Evolutionary conservation across 306 rosid species (phyloP).

Genomic region (Leucaena leucocephala): DNA sequence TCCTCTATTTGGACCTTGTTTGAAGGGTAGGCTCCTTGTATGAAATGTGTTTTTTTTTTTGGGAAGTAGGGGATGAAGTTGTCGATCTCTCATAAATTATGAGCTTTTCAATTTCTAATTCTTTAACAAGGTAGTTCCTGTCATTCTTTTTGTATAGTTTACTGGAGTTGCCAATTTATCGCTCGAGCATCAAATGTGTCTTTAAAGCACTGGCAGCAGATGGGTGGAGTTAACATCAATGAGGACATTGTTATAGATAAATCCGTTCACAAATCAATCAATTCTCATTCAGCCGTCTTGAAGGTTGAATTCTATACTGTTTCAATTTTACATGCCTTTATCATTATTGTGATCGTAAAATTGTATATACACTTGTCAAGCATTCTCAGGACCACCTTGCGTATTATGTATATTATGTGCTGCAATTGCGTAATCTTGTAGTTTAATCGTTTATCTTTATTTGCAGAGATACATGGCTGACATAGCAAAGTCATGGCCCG

Average conservation of each 20-base stretch:
- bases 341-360: slow-evolving; percentile 14
- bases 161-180: slow-evolving; percentile 95
- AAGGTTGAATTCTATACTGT: slow-evolving; percentile 54
- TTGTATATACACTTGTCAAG: slow-evolving; percentile 20
- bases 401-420: slow-evolving; percentile 14
- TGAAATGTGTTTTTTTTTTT: too few species aligned
- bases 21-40: background rate
- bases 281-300: slow-evolving; percentile 86
- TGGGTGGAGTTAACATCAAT: slow-evolving; percentile 88
- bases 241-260: slow-evolving; percentile 82
- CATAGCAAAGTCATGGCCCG: slow-evolving; percentile 95
- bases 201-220: slow-evolving; percentile 86
- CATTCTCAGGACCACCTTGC: background rate
- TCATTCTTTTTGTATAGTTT: slow-evolving; percentile 54
- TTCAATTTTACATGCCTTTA: slow-evolving; percentile 19
- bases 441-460: slow-evolving; percentile 17
- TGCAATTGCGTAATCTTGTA: slow-evolving; percentile 7
- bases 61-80: background rate
- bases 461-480: slow-evolving; percentile 98
- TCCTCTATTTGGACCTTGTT: slow-evolving; percentile 19
- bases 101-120: background rate
- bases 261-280: slow-evolving; percentile 80
- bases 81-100: slow-evolving; percentile 19
- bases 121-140: background rate
- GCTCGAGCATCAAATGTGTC: slow-evolving; percentile 87